Evolutionary conservation across 163 green algal species (phyloP).

Genomic region (Scenedesmus sp.): DNA sequence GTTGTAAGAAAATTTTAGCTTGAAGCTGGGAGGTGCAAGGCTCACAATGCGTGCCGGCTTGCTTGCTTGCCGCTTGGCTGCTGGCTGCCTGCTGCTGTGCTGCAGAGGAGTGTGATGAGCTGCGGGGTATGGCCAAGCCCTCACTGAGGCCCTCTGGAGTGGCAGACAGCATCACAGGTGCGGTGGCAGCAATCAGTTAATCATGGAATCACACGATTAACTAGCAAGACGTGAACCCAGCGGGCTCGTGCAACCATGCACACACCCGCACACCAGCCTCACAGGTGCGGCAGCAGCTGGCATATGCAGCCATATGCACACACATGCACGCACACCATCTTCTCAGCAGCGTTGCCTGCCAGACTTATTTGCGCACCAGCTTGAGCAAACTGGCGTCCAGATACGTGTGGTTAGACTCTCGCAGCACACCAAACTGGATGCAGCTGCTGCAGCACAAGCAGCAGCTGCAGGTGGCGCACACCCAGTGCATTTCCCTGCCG

Average conservation of each 20-base stretch:
- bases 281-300: not conserved
- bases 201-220: too few relatives aligned
- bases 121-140: not conserved
- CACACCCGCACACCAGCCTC: not conserved
- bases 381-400: not conserved
- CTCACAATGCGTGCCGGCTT: too few relatives aligned
- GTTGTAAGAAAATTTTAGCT: too few relatives aligned
- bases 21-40: too few relatives aligned
- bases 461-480: not conserved
- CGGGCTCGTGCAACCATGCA: not conserved
- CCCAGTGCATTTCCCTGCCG: not conserved
- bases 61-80: not conserved
- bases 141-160: slow-evolving; percentile 16
- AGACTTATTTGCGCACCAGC: too few relatives aligned
- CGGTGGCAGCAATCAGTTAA: too few relatives aligned
- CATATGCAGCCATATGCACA: not conserved
- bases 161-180: slow-evolving; percentile 24
- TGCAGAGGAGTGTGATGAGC: slow-evolving; percentile 39
- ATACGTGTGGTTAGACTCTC: not conserved
- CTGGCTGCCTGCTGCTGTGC: slow-evolving; percentile 6
- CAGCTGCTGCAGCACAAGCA: not conserved
- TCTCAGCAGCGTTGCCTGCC: too few relatives aligned
- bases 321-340: not conserved
- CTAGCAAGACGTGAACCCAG: too few relatives aligned
- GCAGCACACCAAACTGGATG: not conserved